These are phyloP conservation scores for Aspergillus kassunensis DNA, from an alignment of 495 filamentous ascomycete genomes.

Conservation along the genomic window DNA sequence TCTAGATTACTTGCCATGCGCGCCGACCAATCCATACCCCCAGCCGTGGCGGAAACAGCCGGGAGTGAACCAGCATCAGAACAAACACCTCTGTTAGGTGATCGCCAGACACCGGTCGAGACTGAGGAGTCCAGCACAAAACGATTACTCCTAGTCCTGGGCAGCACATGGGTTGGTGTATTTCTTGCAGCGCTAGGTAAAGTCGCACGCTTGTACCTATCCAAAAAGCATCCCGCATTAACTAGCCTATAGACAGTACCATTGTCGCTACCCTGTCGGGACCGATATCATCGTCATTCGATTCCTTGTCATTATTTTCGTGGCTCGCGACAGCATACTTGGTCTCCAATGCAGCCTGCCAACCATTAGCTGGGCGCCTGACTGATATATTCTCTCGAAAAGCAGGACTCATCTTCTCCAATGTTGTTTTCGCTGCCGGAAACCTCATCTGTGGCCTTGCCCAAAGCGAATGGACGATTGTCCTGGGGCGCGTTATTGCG, in stretches of 20 bases:
- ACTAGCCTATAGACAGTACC: conserved; percentile 55
- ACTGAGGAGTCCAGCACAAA: conserved; percentile 39
- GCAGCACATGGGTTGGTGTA: conserved; percentile 67
- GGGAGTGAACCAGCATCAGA: conserved; percentile 29
- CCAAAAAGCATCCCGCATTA: background rate
- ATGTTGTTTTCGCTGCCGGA: conserved; percentile 73
- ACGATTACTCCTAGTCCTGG: conserved; percentile 40
- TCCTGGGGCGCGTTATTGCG: conserved; percentile 75
- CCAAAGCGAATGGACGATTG: conserved; percentile 61
- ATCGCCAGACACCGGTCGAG: conserved; percentile 16
- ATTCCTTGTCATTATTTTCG: conserved; percentile 76
- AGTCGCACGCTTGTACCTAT: background rate
- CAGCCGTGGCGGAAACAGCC: conserved; percentile 5
- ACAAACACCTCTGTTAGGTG: conserved; percentile 38
- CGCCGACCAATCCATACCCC: conserved; percentile 3
- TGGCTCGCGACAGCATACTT: conserved; percentile 91
- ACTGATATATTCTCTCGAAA: conserved; percentile 87
- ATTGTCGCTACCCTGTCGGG: conserved; percentile 83
- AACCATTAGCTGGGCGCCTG: conserved; percentile 78
- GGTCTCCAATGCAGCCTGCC: conserved; percentile 83
- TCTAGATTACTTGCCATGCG: too few relatives aligned
- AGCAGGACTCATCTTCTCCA: conserved; percentile 72
- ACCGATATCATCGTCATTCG: conserved; percentile 81
- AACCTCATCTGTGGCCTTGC: conserved; percentile 87
- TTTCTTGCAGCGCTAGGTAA: conserved; percentile 74